Percentiles rank a stretch among this genome's conserved stretches.
These are phyloP conservation scores for Cryphonectria carpinicola DNA, from an alignment of 2,329 filamentous ascomycete species.

Conservation along the genomic window DNA sequence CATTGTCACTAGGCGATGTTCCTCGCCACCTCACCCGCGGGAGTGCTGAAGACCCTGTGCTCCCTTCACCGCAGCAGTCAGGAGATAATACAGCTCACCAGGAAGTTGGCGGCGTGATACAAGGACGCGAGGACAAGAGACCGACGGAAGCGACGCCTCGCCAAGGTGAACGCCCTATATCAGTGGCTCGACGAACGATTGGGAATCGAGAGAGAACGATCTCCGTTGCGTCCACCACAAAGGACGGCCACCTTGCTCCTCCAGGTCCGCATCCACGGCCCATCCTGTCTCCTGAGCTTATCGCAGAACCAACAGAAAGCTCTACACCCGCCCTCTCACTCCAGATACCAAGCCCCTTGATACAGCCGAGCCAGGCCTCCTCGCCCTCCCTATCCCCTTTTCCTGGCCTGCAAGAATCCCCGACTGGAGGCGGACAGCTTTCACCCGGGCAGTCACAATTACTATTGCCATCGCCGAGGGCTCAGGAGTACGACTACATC, in stretches of 20 bases:
- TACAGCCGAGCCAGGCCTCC: constrained; percentile 48
- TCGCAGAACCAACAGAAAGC: constrained; percentile 25
- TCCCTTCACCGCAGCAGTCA: background rate
- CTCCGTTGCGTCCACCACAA: constrained; percentile 32
- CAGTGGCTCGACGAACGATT: constrained; percentile 32
- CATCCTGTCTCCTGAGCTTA: constrained; percentile 29
- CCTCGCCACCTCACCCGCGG: constrained; percentile 38
- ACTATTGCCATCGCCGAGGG: constrained; percentile 52
- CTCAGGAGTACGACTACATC: constrained; percentile 37
- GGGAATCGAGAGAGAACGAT: constrained; percentile 34
- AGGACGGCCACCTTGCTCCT: constrained; percentile 40
- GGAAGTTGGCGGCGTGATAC: background rate
- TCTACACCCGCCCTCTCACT: constrained; percentile 37
- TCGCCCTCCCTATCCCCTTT: constrained; percentile 65
- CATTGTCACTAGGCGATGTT: constrained; percentile 52
- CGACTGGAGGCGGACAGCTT: constrained; percentile 36
- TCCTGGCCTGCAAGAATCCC: constrained; percentile 67
- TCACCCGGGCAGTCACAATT: constrained; percentile 50
- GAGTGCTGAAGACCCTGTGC: background rate
- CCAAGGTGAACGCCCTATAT: constrained; percentile 12
- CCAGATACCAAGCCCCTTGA: constrained; percentile 51
- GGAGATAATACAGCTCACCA: constrained; percentile 2
- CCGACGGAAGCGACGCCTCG: constrained; percentile 6
- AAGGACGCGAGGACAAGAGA: background rate
- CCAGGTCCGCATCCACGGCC: constrained; percentile 30